These are phyloP conservation scores for Leptographium lundbergii DNA, from an alignment of 2,329 filamentous ascomycete genomes.

Conservation along the genomic window DNA sequence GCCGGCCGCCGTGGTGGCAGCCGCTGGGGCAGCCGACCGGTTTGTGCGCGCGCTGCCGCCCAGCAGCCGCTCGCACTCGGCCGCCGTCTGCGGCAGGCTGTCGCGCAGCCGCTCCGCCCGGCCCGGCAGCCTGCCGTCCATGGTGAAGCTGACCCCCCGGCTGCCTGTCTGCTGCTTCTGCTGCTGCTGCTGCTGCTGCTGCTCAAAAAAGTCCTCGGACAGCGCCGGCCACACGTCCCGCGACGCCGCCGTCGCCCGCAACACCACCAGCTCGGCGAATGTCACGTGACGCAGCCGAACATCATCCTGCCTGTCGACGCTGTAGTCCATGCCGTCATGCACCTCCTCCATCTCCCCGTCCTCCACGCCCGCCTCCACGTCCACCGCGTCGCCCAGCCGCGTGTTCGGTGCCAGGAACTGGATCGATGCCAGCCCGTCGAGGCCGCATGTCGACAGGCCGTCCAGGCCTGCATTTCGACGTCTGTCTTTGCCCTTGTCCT, in stretches of 20 bases:
- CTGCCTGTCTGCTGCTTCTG: neutral
- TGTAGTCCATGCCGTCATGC: neutral
- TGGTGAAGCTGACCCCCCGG: conserved; percentile 24
- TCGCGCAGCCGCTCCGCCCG: conserved; percentile 22
- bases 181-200: too few species aligned
- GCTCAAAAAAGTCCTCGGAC: conserved; percentile 22
- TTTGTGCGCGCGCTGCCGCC: conserved; percentile 9
- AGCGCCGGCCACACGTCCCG: conserved; percentile 13
- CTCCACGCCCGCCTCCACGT: neutral
- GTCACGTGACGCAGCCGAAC: neutral
- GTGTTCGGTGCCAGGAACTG: conserved; percentile 11
- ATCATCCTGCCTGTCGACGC: too few species aligned
- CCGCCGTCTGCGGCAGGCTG: conserved; percentile 16
- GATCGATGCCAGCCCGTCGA: neutral
- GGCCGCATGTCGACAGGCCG: too few species aligned
- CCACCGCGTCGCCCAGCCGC: conserved; percentile 3
- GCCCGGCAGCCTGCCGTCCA: conserved; percentile 32
- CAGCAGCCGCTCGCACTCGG: conserved; percentile 7
- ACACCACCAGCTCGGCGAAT: neutral
- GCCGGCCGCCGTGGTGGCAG: conserved; percentile 8
- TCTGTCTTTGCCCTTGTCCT: neutral
- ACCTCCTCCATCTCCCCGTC: neutral
- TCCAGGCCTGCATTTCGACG: too few species aligned
- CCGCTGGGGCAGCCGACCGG: neutral
- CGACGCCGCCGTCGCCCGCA: neutral